phyloP scores from a whole-genome alignment of 2,329 filamentous ascomycete genomes.

The Mariannaea sp. region DNA sequence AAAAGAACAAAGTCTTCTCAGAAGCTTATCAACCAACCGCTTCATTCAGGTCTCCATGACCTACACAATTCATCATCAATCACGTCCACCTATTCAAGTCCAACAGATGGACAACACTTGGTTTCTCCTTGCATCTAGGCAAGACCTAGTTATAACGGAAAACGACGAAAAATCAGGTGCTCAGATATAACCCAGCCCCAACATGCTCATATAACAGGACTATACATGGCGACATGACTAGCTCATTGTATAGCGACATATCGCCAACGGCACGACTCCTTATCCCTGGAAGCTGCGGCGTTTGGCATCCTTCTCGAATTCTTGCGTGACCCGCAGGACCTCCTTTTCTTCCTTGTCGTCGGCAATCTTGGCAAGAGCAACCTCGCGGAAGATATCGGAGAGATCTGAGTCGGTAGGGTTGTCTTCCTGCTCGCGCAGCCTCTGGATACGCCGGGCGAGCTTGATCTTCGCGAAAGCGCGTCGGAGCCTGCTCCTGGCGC shows the following conservation, averaged over 20 bases:
- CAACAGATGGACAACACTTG: background rate
- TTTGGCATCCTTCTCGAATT: constrained; percentile 56
- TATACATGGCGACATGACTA: background rate
- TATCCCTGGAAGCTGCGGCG: constrained; percentile 38
- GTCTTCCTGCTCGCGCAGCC: constrained; percentile 91
- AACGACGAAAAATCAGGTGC: constrained; percentile 13
- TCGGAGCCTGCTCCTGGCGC: constrained; percentile 86
- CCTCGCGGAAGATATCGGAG: constrained; percentile 79
- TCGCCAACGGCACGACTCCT: background rate
- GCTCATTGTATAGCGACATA: background rate
- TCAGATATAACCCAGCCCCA: background rate
- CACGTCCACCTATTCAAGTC: constrained; percentile 10
- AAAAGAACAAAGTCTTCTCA: background rate
- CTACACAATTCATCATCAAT: constrained; percentile 2
- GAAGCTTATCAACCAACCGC: constrained; percentile 7
- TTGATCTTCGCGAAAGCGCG: constrained; percentile 96
- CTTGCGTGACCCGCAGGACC: constrained; percentile 68
- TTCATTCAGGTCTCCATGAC: constrained; percentile 7
- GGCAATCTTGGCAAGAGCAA: constrained; percentile 89
- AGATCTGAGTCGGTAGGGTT: constrained; percentile 70
- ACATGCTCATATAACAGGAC: constrained; percentile 1
- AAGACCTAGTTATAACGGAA: constrained; percentile 14
- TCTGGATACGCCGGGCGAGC: constrained; percentile 91
- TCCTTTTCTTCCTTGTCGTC: constrained; percentile 80
- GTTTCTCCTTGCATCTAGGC: background rate